A percentile compares a stretch with the other conserved stretches of the same genome.
Evolutionary conservation across 139 green algal genomes (phyloP).

Genomic region (Volvox africanus): DNA sequence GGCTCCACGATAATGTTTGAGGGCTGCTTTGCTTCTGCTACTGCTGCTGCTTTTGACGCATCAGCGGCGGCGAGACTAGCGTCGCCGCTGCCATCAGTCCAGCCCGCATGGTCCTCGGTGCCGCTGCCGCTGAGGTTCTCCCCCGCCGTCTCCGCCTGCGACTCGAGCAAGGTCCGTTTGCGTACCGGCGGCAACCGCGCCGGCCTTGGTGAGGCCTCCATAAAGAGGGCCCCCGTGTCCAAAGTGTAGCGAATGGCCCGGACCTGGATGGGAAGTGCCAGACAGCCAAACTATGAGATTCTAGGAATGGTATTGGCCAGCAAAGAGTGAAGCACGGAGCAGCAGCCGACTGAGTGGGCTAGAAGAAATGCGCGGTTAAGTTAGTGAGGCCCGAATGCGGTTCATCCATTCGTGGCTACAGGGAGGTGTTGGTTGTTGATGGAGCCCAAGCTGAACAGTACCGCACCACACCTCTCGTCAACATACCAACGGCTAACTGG

Average conservation of each 20-base stretch:
- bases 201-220: background rate
- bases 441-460: background rate
- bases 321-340: background rate
- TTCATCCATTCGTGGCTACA: background rate
- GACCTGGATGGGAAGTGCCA: background rate
- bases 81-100: background rate
- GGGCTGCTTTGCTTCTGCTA: background rate
- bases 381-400: too few relatives aligned
- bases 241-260: background rate
- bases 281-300: background rate
- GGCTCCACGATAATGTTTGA: too few relatives aligned
- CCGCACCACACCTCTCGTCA: background rate
- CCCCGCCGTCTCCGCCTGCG: background rate
- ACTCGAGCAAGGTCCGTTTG: background rate
- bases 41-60: background rate
- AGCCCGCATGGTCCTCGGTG: background rate
- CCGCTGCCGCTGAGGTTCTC: too few relatives aligned
- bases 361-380: background rate
- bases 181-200: background rate
- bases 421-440: background rate
- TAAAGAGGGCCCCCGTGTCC: constrained; percentile 2
- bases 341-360: background rate
- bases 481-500: background rate
- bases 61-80: background rate
- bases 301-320: too few relatives aligned